Percentiles rank a stretch among this genome's conserved stretches.
phyloP scores from a whole-genome alignment of 495 filamentous ascomycete genomes.

The Aspergillus carlsbadensis region DNA sequence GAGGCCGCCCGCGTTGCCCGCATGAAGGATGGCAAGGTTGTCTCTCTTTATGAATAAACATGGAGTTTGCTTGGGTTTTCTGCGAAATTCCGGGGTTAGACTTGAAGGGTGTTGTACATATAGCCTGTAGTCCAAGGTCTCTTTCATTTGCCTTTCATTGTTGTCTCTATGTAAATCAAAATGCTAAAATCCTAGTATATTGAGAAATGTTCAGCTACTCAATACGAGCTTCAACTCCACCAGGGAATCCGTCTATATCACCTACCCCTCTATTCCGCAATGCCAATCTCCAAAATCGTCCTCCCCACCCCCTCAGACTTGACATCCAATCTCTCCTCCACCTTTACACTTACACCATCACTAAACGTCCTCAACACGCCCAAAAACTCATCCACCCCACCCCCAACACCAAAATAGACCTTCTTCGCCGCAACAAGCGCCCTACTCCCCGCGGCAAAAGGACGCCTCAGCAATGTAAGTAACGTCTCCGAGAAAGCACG shows the following conservation, averaged over 20 bases:
- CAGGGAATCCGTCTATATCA: not conserved
- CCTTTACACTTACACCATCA: slow-evolving; percentile 49
- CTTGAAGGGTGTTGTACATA: slow-evolving; percentile 43
- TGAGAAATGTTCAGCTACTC: not conserved
- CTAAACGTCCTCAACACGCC: slow-evolving; percentile 55
- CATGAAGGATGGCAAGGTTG: slow-evolving; percentile 45
- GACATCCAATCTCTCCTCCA: slow-evolving; percentile 63
- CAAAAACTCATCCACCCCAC: slow-evolving; percentile 87
- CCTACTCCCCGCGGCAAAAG: slow-evolving; percentile 45
- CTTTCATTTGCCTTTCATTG: slow-evolving; percentile 1
- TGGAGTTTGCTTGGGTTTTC: slow-evolving; percentile 18
- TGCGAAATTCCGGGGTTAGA: slow-evolving; percentile 25
- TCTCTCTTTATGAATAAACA: slow-evolving; percentile 43
- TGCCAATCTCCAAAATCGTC: slow-evolving; percentile 43
- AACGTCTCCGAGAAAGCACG: slow-evolving; percentile 72
- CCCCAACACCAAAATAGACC: slow-evolving; percentile 96
- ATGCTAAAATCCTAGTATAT: not conserved
- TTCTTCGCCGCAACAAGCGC: slow-evolving; percentile 89
- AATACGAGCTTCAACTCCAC: too few species aligned
- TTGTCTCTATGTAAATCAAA: not conserved
- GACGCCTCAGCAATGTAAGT: slow-evolving; percentile 57
- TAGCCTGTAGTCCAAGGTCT: slow-evolving; percentile 22
- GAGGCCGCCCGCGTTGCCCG: slow-evolving; percentile 48
- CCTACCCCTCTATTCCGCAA: not conserved
- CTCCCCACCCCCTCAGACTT: slow-evolving; percentile 49